Percentiles rank a stretch among this genome's conserved stretches.
phyloP scores from a whole-genome alignment of 2,329 filamentous ascomycete genomes.

The Fusarium liriodendri region DNA sequence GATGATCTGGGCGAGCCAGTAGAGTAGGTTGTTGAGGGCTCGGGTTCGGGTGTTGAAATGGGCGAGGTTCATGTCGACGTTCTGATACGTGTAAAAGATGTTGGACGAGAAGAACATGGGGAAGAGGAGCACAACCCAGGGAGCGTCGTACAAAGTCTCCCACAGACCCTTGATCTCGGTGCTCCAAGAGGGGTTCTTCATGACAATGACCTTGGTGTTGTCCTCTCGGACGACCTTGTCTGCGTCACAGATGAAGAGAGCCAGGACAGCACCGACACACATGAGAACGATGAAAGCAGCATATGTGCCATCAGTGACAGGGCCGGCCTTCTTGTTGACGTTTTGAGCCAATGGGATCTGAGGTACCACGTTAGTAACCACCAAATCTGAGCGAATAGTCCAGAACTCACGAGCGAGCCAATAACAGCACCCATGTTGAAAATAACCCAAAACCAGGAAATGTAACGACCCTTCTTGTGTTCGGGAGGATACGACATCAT shows the following conservation, averaged over 20 bases:
- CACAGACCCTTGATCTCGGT: constrained; percentile 52
- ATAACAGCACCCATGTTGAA: constrained; percentile 94
- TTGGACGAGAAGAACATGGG: constrained; percentile 68
- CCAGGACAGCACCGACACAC: constrained; percentile 60
- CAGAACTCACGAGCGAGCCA: constrained; percentile 68
- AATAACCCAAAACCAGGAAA: constrained; percentile 93
- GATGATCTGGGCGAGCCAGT: constrained; percentile 69
- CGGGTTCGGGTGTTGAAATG: constrained; percentile 66
- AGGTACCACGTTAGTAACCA: constrained; percentile 3
- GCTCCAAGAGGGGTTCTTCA: constrained; percentile 51
- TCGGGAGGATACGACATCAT: constrained; percentile 93
- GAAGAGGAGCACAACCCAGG: constrained; percentile 52
- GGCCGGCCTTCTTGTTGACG: constrained; percentile 65
- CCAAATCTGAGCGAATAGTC: neutral
- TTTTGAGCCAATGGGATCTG: constrained; percentile 79
- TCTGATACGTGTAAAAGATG: constrained; percentile 68
- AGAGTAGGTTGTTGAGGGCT: constrained; percentile 65
- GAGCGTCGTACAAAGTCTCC: constrained; percentile 53
- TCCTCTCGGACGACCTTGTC: constrained; percentile 54
- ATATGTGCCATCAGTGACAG: constrained; percentile 62
- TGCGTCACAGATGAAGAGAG: constrained; percentile 60
- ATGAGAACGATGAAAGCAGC: constrained; percentile 62
- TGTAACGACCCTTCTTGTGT: constrained; percentile 85
- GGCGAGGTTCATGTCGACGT: constrained; percentile 65
- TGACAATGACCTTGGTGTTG: constrained; percentile 50